These are phyloP conservation scores for Echinosophora koreensis DNA, from an alignment of 306 rosid species.

Conservation along the genomic window DNA sequence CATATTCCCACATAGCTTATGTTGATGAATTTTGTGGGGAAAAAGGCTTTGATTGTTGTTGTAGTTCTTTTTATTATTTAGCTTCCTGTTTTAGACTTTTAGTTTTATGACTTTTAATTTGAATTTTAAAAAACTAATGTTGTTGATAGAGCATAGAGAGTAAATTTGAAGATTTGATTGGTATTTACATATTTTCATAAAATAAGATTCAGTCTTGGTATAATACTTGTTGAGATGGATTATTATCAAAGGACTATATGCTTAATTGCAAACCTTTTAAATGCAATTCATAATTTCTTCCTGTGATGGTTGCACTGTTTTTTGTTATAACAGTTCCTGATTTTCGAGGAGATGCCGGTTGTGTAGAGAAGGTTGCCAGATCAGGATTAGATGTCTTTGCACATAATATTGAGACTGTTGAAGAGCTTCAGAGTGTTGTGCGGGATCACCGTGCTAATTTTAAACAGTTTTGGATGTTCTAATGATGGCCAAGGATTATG, in stretches of 20 bases:
- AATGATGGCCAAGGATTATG: slow-evolving; percentile 84
- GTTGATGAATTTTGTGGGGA: slow-evolving; percentile 29
- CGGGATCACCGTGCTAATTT: slow-evolving; percentile 96
- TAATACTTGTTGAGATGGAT: not conserved
- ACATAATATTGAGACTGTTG: slow-evolving; percentile 97
- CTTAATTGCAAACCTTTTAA: not conserved
- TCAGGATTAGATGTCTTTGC: slow-evolving; percentile 98
- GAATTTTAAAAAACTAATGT: not conserved
- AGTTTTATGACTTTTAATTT: slow-evolving; percentile 20
- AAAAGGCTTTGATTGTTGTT: not conserved
- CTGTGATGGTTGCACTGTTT: slow-evolving; percentile 35
- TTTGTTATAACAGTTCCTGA: slow-evolving; percentile 80
- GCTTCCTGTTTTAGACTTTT: slow-evolving; percentile 4
- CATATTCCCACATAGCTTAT: slow-evolving; percentile 13
- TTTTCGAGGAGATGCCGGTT: slow-evolving; percentile 82
- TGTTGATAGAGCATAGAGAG: slow-evolving; percentile 5
- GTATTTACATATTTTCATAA: slow-evolving; percentile 16
- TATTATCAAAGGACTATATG: not conserved
- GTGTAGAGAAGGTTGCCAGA: slow-evolving; percentile 84
- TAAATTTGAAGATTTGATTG: slow-evolving; percentile 19
- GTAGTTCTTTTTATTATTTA: slow-evolving; percentile 11
- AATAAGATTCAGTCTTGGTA: not conserved
- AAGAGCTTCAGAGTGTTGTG: slow-evolving; percentile 90
- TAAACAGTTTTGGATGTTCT: slow-evolving; percentile 87
- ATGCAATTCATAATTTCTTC: slow-evolving; percentile 14